These are phyloP conservation scores for Talaromyces amestolkiae DNA, from an alignment of 2,329 filamentous ascomycete genomes.

Conservation along the genomic window DNA sequence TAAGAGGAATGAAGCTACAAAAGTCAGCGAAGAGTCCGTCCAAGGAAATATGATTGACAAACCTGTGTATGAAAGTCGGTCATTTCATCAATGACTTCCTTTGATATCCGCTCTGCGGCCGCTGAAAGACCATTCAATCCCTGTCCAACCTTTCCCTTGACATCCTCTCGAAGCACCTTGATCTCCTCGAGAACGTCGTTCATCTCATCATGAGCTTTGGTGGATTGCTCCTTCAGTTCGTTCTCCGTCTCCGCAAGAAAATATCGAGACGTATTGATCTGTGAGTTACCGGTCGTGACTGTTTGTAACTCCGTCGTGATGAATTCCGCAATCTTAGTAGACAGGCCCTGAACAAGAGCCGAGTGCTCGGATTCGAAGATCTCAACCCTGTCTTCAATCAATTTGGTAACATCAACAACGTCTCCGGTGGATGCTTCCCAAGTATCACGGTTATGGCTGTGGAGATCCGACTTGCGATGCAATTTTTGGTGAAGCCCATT, in stretches of 20 bases:
- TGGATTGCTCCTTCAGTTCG: constrained; percentile 56
- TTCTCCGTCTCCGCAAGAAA: constrained; percentile 66
- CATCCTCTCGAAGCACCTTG: constrained; percentile 79
- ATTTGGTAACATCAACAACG: constrained; percentile 71
- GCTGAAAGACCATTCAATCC: constrained; percentile 78
- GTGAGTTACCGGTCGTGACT: constrained; percentile 65
- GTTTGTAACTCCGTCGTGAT: constrained; percentile 72
- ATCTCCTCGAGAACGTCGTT: constrained; percentile 90
- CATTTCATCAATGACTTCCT: constrained; percentile 83
- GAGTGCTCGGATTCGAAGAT: constrained; percentile 72
- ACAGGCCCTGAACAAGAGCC: constrained; percentile 65
- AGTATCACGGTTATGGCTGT: constrained; percentile 70
- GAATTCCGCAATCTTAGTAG: constrained; percentile 71
- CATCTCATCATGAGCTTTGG: constrained; percentile 73
- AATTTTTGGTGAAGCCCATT: constrained; percentile 82
- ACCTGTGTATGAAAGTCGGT: constrained; percentile 73
- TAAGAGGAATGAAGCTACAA: constrained; percentile 76
- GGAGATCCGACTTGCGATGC: constrained; percentile 77
- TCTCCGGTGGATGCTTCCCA: constrained; percentile 76
- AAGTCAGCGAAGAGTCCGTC: constrained; percentile 21
- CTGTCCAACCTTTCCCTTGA: constrained; percentile 81
- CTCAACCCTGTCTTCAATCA: constrained; percentile 73
- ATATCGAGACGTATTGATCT: constrained; percentile 67
- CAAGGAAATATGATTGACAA: constrained; percentile 22
- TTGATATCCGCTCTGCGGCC: constrained; percentile 83